Conservation (phyloP, 352 stramenopile genomes). For the Lagenidium sp. region DNA sequence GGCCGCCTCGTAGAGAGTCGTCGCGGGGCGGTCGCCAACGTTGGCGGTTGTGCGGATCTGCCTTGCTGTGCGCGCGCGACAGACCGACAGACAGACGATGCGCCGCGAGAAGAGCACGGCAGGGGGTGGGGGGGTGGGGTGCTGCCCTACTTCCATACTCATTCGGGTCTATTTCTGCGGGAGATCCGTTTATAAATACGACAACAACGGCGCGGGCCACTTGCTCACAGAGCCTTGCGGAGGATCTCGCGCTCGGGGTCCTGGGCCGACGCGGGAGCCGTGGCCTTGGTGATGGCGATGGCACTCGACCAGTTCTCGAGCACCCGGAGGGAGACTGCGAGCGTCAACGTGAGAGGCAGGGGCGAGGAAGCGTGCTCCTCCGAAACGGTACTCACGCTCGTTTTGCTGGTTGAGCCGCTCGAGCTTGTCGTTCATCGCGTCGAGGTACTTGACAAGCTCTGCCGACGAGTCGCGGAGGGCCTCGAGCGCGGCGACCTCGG, state of each 20-base stretch:
- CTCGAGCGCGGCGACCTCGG: slow-evolving; percentile 73
- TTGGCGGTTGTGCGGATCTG: too few relatives aligned
- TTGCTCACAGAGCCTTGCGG: slow-evolving; percentile 31
- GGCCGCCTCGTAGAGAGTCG: too few relatives aligned
- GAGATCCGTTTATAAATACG: slow-evolving; percentile 14
- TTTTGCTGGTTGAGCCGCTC: slow-evolving; percentile 75
- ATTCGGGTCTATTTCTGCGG: neutral
- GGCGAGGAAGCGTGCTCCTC: neutral
- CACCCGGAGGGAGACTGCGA: slow-evolving; percentile 58
- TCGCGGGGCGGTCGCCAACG: too few relatives aligned
- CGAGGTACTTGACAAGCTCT: slow-evolving; percentile 63
- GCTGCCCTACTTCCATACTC: too few relatives aligned
- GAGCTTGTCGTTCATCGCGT: slow-evolving; percentile 69
- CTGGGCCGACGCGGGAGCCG: slow-evolving; percentile 13
- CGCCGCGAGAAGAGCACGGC: too few relatives aligned
- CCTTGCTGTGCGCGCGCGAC: too few relatives aligned
- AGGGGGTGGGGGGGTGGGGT: too few relatives aligned
- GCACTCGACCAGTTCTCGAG: slow-evolving; percentile 80
- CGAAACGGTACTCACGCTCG: slow-evolving; percentile 34
- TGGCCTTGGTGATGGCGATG: slow-evolving; percentile 60
- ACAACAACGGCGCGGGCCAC: neutral
- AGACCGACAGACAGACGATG: too few relatives aligned
- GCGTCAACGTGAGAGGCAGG: too few relatives aligned
- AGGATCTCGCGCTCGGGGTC: slow-evolving; percentile 39
- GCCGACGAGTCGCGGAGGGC: slow-evolving; percentile 67